Percentiles rank a stretch among this genome's conserved stretches.
phyloP scores from a whole-genome alignment of 148 eudicot genomes.

The Rhododendron henanense region DNA sequence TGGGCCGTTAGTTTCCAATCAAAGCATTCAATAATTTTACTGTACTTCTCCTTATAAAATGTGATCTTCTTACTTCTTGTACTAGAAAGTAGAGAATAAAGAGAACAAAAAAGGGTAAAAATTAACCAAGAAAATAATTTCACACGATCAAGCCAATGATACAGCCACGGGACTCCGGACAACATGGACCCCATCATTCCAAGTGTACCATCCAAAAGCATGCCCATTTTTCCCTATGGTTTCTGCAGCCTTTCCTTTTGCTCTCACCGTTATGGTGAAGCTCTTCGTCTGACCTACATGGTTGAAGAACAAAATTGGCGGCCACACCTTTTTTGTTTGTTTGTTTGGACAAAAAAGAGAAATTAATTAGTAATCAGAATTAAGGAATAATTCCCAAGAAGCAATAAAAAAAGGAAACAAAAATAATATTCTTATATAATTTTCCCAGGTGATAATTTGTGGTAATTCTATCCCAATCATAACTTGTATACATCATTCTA shows the following conservation, averaged over 20 bases:
- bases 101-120: neutral
- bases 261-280: conserved; percentile 52
- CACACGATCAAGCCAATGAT: conserved; percentile 33
- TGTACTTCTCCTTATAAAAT: neutral
- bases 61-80: neutral
- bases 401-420: neutral
- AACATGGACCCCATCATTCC: conserved; percentile 62
- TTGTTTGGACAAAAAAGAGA: neutral
- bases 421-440: neutral
- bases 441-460: neutral
- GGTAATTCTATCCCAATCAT: neutral
- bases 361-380: neutral
- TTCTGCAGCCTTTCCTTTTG: conserved; percentile 6
- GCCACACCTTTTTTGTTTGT: conserved; percentile 23
- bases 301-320: conserved; percentile 42
- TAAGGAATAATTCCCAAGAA: neutral
- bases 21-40: neutral
- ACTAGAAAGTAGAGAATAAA: neutral
- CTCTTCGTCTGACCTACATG: conserved; percentile 52
- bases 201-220: conserved; percentile 60
- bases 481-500: neutral
- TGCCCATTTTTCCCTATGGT: conserved; percentile 18
- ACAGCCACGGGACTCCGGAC: conserved; percentile 73
- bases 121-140: neutral
- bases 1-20: neutral